phyloP scores from a whole-genome alignment of 306 rosid genomes.

The Potentilla sterilis region DNA sequence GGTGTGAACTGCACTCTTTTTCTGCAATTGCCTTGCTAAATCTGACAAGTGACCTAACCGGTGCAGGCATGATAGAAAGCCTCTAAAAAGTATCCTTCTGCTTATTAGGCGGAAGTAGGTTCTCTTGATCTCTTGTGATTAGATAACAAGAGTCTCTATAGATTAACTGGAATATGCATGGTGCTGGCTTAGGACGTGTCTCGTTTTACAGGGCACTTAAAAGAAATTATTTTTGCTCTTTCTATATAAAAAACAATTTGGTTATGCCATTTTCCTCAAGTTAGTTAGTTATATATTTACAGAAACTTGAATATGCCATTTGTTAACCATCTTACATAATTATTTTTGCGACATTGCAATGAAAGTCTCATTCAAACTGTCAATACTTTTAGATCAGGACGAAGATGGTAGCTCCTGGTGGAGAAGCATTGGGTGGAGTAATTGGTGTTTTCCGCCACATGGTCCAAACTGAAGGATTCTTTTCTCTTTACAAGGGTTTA shows the following conservation, averaged over 20 bases:
- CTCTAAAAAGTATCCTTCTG: neutral
- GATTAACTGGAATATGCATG: neutral
- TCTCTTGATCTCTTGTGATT: neutral
- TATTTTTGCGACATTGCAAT: neutral
- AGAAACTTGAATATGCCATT: neutral
- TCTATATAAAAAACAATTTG: neutral
- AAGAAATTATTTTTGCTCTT: neutral
- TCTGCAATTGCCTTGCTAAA: neutral
- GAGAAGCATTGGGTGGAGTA: slow-evolving; percentile 93
- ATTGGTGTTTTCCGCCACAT: slow-evolving; percentile 76
- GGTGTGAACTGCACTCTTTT: neutral
- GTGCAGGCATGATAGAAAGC: neutral
- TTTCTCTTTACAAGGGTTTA: slow-evolving; percentile 95
- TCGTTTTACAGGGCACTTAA: neutral
- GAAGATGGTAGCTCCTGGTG: slow-evolving; percentile 91
- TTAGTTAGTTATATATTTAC: neutral
- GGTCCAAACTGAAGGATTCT: slow-evolving; percentile 88
- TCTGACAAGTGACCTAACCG: neutral
- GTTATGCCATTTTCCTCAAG: neutral
- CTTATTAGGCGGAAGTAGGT: neutral
- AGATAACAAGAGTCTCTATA: neutral
- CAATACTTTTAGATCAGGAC: slow-evolving; percentile 73
- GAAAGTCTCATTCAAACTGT: neutral
- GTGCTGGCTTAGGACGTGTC: neutral
- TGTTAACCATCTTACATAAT: neutral